Evolutionary conservation across 495 filamentous ascomycete genomes (phyloP).

Genomic region (Aspergillus indologenus): DNA sequence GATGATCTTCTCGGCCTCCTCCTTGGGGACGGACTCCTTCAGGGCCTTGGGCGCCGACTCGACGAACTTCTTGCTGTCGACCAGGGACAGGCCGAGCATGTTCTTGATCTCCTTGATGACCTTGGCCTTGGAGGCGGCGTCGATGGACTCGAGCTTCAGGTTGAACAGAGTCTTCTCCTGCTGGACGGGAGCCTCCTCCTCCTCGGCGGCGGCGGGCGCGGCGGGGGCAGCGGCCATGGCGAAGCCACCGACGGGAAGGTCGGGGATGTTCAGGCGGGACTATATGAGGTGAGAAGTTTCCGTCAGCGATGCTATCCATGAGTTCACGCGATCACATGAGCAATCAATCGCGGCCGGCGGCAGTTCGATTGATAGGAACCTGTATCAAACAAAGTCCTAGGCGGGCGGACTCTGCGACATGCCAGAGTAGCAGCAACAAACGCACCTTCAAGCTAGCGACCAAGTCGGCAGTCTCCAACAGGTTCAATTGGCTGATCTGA

Average conservation of each 20-base stretch:
- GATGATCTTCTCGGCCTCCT: constrained; percentile 98
- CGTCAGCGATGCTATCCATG: constrained; percentile 6
- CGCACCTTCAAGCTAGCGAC: constrained; percentile 87
- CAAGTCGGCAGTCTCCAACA: constrained; percentile 94
- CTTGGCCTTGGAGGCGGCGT: constrained; percentile 88
- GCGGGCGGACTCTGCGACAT: background rate
- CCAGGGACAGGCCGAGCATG: constrained; percentile 89
- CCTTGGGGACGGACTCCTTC: constrained; percentile 98
- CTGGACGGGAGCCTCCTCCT: constrained; percentile 74
- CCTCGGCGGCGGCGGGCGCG: constrained; percentile 71
- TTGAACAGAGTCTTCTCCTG: constrained; percentile 98
- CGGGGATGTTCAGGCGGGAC: constrained; percentile 96
- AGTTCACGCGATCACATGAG: background rate
- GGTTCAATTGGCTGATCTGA: constrained; percentile 95
- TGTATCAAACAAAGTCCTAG: background rate
- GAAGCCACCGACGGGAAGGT: constrained; percentile 89
- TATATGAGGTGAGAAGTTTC: constrained; percentile 30
- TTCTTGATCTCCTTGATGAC: constrained; percentile 99
- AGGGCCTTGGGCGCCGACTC: constrained; percentile 95
- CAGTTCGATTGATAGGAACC: background rate
- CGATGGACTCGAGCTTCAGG: constrained; percentile 86
- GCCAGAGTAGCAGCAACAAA: constrained; percentile 10
- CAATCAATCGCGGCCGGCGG: background rate
- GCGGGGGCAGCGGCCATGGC: constrained; percentile 60
- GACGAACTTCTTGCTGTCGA: constrained; percentile 99